Evolutionary conservation across 2,329 filamentous ascomycete genomes (phyloP).

Genomic region (Fusarium sarcochroum): DNA sequence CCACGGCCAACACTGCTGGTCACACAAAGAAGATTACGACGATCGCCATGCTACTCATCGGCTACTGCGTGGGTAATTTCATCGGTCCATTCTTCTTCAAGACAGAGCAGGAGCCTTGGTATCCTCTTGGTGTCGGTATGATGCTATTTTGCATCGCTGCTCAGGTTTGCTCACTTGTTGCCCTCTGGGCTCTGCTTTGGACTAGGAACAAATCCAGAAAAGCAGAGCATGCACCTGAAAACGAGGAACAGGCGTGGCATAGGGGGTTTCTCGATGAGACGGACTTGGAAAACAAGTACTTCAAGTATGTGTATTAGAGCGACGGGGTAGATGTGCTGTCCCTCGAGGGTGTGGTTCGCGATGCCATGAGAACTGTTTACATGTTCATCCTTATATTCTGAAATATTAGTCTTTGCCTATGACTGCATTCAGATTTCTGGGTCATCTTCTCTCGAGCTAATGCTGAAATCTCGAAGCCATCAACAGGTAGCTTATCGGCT

Average conservation of each 20-base stretch:
- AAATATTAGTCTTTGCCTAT: too few relatives aligned
- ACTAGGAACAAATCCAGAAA: constrained; percentile 12
- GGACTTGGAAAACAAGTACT: constrained; percentile 31
- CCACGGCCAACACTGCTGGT: constrained; percentile 48
- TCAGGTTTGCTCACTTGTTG: constrained; percentile 18
- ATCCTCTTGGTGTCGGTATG: constrained; percentile 29
- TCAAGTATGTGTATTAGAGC: constrained; percentile 28
- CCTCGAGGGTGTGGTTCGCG: too few relatives aligned
- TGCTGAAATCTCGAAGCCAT: too few relatives aligned
- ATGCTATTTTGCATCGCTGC: constrained; percentile 35
- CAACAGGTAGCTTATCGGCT: too few relatives aligned
- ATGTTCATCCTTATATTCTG: too few relatives aligned
- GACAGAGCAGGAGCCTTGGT: constrained; percentile 29
- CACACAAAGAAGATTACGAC: constrained; percentile 58
- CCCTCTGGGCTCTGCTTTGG: constrained; percentile 26
- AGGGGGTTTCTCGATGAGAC: constrained; percentile 28
- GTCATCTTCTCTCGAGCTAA: too few relatives aligned
- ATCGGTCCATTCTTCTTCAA: constrained; percentile 58
- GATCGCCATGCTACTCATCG: constrained; percentile 62
- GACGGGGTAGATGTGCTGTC: neutral
- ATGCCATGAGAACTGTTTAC: too few relatives aligned
- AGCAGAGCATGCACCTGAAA: constrained; percentile 9
- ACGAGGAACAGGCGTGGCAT: constrained; percentile 18
- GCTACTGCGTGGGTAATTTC: constrained; percentile 57
- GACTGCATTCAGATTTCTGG: too few relatives aligned